phyloP scores from a whole-genome alignment of 106 monocot genomes.

The Dioscorea zingiberensis region DNA sequence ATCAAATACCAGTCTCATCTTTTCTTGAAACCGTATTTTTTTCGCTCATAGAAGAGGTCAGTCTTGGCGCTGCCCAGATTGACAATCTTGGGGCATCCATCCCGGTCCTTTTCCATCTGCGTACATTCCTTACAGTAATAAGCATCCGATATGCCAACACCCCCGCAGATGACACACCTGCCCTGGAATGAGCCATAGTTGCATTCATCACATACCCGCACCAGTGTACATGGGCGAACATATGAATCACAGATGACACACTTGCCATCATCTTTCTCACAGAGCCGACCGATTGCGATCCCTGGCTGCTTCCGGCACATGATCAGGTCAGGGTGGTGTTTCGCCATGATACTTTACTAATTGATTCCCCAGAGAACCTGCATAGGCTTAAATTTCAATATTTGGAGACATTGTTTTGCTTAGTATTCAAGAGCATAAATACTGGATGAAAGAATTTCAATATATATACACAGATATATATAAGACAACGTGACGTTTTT shows the following conservation, averaged over 20 bases:
- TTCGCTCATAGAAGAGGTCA: constrained; percentile 67
- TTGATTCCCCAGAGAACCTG: not conserved
- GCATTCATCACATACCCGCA: constrained; percentile 78
- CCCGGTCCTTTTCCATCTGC: constrained; percentile 55
- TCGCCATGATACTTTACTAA: constrained; percentile 36
- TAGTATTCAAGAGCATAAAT: too few species aligned
- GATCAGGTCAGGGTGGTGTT: constrained; percentile 84
- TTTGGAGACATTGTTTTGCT: too few species aligned
- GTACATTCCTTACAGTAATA: constrained; percentile 76
- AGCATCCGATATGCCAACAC: constrained; percentile 79
- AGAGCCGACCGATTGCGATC: constrained; percentile 75
- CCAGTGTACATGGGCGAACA: constrained; percentile 19
- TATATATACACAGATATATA: too few species aligned
- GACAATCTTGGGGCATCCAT: constrained; percentile 81
- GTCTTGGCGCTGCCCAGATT: constrained; percentile 71
- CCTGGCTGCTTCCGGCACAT: constrained; percentile 90
- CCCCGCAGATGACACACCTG: constrained; percentile 76
- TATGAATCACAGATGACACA: constrained; percentile 69
- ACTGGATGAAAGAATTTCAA: too few species aligned
- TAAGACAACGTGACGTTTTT: too few species aligned
- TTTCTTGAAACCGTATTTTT: constrained; percentile 74
- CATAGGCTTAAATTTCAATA: not conserved
- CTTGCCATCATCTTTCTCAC: constrained; percentile 54
- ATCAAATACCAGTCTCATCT: constrained; percentile 19
- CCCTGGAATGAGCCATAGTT: constrained; percentile 88